Evolutionary conservation across 441 rosid genomes (phyloP).

Genomic region (Melastoma candidum): DNA sequence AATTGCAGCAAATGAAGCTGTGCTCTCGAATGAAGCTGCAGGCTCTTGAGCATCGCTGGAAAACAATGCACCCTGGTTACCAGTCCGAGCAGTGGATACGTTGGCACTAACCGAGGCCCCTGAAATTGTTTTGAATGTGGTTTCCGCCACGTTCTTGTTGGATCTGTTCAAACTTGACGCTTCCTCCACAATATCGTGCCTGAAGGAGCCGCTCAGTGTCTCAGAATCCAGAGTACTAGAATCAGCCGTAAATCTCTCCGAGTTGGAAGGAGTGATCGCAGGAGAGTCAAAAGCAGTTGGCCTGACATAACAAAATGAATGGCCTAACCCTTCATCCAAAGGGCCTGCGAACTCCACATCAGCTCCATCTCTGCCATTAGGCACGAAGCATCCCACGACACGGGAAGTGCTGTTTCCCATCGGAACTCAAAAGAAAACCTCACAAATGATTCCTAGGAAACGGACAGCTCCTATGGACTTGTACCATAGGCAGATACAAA

Average conservation of each 20-base stretch:
- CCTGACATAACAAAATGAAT: constrained; percentile 89
- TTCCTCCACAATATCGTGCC: constrained; percentile 71
- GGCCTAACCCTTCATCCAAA: constrained; percentile 89
- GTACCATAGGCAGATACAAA: constrained; percentile 45
- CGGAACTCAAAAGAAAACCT: constrained; percentile 23
- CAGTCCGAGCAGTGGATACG: constrained; percentile 89
- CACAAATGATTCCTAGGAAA: constrained; percentile 28
- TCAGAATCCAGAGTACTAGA: constrained; percentile 91
- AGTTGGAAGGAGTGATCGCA: constrained; percentile 78
- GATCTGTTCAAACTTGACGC: constrained; percentile 44
- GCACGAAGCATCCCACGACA: constrained; percentile 88
- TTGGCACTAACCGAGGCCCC: constrained; percentile 98
- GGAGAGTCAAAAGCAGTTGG: constrained; percentile 80
- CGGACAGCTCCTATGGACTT: constrained; percentile 35
- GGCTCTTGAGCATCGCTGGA: constrained; percentile 71
- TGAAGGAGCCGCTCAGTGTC: constrained; percentile 72
- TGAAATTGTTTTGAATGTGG: constrained; percentile 82
- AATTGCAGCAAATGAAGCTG: constrained; percentile 83
- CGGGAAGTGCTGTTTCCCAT: constrained; percentile 98
- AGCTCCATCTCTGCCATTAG: constrained; percentile 66
- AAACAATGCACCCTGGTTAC: constrained; percentile 63
- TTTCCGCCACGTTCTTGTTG: constrained; percentile 58
- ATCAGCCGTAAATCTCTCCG: constrained; percentile 91
- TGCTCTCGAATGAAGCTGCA: constrained; percentile 93
- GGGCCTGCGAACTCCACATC: constrained; percentile 85